Evolutionary conservation across 1,139 yeast species (phyloP).

Genomic region (Taphrina communis): DNA sequence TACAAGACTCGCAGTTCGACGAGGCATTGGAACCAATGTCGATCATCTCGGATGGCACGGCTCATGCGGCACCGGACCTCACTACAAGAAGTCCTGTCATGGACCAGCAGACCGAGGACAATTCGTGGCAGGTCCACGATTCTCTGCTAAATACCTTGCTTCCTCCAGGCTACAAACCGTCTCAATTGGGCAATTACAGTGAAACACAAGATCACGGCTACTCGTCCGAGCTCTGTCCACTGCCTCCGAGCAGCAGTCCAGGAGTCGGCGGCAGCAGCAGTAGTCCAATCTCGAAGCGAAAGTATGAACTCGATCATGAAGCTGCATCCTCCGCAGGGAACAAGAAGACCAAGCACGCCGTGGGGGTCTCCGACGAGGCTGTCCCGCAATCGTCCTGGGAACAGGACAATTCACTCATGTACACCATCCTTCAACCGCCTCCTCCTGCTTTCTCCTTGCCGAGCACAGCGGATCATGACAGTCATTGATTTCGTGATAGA

Average conservation of each 20-base stretch:
- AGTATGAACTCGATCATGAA: background rate
- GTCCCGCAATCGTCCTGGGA: slow-evolving; percentile 10
- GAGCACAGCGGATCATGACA: slow-evolving; percentile 1
- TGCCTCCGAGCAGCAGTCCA: slow-evolving; percentile 5
- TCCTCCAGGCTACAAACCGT: slow-evolving; percentile 3
- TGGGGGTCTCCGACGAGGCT: background rate
- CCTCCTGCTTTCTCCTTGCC: background rate
- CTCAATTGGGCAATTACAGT: background rate
- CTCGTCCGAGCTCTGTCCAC: background rate
- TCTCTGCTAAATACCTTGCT: slow-evolving; percentile 20
- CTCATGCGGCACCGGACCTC: background rate
- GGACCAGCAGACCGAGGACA: background rate
- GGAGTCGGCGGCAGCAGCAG: background rate
- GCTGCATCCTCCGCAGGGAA: too few species aligned
- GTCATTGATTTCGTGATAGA: background rate
- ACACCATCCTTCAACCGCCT: background rate
- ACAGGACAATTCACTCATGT: slow-evolving; percentile 18
- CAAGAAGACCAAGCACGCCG: background rate
- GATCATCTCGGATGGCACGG: background rate
- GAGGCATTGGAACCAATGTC: slow-evolving; percentile 6
- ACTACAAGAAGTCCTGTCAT: too few species aligned
- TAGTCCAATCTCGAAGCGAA: background rate
- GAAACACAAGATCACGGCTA: slow-evolving; percentile 5
- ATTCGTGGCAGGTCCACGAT: background rate
- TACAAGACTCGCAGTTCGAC: slow-evolving; percentile 19